phyloP scores from a whole-genome alignment of 306 rosid genomes.

The Hippophae tibetana region DNA sequence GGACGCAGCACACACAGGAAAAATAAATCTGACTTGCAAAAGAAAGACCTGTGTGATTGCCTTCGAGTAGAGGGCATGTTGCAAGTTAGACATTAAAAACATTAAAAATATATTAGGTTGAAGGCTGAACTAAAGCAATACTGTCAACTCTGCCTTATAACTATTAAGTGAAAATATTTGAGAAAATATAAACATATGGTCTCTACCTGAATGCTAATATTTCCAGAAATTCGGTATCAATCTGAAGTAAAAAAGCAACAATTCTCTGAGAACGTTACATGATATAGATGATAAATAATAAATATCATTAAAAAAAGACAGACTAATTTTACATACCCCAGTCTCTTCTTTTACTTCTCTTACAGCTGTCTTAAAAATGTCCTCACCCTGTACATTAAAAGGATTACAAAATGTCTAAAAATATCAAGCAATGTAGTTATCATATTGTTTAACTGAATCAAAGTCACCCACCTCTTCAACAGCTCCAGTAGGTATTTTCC shows the following conservation, averaged over 20 bases:
- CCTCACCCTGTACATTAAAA: constrained; percentile 50
- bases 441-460: constrained; percentile 8
- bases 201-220: constrained; percentile 70
- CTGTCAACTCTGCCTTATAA: no score
- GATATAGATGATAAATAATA: not conserved
- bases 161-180: not conserved
- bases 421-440: not conserved
- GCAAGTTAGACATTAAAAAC: no score
- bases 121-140: no score
- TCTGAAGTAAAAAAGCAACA: constrained; percentile 35
- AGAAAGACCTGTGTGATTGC: constrained; percentile 61
- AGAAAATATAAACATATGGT: not conserved
- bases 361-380: constrained; percentile 56
- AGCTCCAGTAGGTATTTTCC: constrained; percentile 90
- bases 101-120: no score
- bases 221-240: constrained; percentile 65
- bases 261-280: constrained; percentile 2
- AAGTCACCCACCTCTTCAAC: constrained; percentile 57
- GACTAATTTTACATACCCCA: constrained; percentile 47
- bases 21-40: constrained; percentile 73
- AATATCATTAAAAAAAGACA: not conserved
- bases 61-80: constrained; percentile 29
- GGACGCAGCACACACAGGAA: constrained; percentile 71
- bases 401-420: constrained; percentile 2
- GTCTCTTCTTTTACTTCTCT: constrained; percentile 95